phyloP scores from a whole-genome alignment of 2,329 filamentous ascomycete species.

The Alternaria ventricosa region DNA sequence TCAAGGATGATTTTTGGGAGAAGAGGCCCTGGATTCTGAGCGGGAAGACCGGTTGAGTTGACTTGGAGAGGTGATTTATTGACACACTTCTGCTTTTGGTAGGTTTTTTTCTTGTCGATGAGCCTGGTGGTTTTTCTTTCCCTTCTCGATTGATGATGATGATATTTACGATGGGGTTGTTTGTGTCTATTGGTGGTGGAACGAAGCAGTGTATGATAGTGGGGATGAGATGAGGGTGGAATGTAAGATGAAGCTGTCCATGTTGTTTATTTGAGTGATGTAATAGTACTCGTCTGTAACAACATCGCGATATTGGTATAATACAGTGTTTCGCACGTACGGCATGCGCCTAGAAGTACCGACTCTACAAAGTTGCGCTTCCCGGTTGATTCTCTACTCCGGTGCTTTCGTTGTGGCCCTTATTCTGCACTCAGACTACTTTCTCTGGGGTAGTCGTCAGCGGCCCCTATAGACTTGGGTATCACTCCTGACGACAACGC shows the following conservation, averaged over 20 bases:
- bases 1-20: slow-evolving; percentile 94
- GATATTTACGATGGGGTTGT: not conserved
- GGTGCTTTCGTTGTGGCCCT: not conserved
- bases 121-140: not conserved
- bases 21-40: slow-evolving; percentile 74
- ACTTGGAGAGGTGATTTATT: not conserved
- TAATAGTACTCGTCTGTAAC: not conserved
- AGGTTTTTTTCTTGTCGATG: not conserved
- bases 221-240: not conserved
- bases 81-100: not conserved
- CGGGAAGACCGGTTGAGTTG: slow-evolving; percentile 37
- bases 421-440: not conserved
- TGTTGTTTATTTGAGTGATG: not conserved
- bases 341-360: not conserved
- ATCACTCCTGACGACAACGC: not conserved
- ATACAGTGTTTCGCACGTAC: not conserved
- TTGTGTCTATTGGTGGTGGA: not conserved
- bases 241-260: not conserved
- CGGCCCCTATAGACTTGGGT: not conserved
- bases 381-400: not conserved
- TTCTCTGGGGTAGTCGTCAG: not conserved
- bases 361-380: not conserved
- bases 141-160: not conserved
- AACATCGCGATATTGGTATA: not conserved
- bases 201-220: not conserved